Percentiles rank a stretch among this genome's conserved stretches.
Evolutionary conservation across 371 early-diverging fungal species (phyloP).

Genomic region (Circinella umbellata): DNA sequence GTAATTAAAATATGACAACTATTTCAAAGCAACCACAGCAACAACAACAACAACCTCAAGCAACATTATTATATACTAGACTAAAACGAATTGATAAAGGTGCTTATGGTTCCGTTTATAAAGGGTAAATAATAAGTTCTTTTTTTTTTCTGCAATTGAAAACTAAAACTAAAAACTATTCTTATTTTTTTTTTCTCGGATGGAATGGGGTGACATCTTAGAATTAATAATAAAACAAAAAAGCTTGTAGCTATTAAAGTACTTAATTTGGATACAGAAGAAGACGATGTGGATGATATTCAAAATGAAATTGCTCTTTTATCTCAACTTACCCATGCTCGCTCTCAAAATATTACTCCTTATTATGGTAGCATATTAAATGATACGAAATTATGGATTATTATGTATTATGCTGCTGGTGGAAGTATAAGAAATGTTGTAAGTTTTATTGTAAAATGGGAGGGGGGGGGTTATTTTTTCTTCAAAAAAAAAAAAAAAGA

Average conservation of each 20-base stretch:
- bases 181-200: too few species aligned
- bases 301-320: slow-evolving; percentile 92
- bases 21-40: not conserved
- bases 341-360: slow-evolving; percentile 90
- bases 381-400: slow-evolving; percentile 95
- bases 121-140: slow-evolving; percentile 38
- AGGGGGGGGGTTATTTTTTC: not conserved
- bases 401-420: slow-evolving; percentile 97
- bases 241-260: slow-evolving; percentile 94
- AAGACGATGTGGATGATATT: slow-evolving; percentile 96
- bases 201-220: slow-evolving; percentile 15
- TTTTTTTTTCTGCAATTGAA: too few species aligned
- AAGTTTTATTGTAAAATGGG: slow-evolving; percentile 33
- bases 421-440: slow-evolving; percentile 89
- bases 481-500: too few species aligned
- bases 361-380: slow-evolving; percentile 93
- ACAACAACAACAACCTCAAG: slow-evolving; percentile 18
- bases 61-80: slow-evolving; percentile 48
- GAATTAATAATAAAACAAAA: slow-evolving; percentile 69
- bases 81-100: slow-evolving; percentile 56
- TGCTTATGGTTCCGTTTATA: slow-evolving; percentile 62
- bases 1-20: not conserved
- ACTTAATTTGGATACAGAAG: slow-evolving; percentile 93
- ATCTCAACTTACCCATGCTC: slow-evolving; percentile 79
- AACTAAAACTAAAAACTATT: too few species aligned